Conservation (phyloP, 768 basidiomycete species). For the Boletellus ananiceps region DNA sequence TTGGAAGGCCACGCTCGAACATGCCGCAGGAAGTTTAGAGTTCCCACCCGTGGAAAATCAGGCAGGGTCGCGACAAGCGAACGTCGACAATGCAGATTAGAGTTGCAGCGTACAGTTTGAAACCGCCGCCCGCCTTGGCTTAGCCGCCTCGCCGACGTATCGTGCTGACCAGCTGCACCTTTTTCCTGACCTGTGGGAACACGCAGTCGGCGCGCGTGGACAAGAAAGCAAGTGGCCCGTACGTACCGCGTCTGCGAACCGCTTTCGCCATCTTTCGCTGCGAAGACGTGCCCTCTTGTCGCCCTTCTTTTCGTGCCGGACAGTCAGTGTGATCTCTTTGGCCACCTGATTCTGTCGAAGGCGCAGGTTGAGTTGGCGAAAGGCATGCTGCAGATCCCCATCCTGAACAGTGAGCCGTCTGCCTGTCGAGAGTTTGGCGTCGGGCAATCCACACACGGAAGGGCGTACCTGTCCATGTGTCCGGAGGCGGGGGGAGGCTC, state of each 20-base stretch:
- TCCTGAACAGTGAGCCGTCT: conserved; percentile 49
- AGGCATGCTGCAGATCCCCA: conserved; percentile 45
- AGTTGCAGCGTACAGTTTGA: conserved; percentile 7
- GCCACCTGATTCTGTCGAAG: conserved; percentile 54
- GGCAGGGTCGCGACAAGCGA: neutral
- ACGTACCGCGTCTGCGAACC: conserved; percentile 74
- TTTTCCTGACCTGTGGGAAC: conserved; percentile 67
- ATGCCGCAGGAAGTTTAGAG: neutral
- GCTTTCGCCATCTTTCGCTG: conserved; percentile 75
- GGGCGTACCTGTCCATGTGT: conserved; percentile 50
- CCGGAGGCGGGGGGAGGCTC: conserved; percentile 35
- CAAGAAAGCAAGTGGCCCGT: conserved; percentile 5
- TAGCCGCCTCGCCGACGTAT: conserved; percentile 73
- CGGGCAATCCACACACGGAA: neutral
- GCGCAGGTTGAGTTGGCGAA: conserved; percentile 45
- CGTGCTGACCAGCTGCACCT: conserved; percentile 73
- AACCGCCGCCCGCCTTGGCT: conserved; percentile 3
- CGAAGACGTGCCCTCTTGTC: conserved; percentile 68
- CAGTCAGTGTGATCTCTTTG: conserved; percentile 42
- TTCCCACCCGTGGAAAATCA: conserved; percentile 1
- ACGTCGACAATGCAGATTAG: conserved; percentile 3
- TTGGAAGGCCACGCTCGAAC: conserved; percentile 6
- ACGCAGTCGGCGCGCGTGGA: conserved; percentile 10
- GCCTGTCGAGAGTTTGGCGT: conserved; percentile 38
- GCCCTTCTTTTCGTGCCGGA: conserved; percentile 81